These are phyloP conservation scores for Apiotrichum porosum DNA, from an alignment of 1,284 basidiomycete genomes.

Conservation along the genomic window DNA sequence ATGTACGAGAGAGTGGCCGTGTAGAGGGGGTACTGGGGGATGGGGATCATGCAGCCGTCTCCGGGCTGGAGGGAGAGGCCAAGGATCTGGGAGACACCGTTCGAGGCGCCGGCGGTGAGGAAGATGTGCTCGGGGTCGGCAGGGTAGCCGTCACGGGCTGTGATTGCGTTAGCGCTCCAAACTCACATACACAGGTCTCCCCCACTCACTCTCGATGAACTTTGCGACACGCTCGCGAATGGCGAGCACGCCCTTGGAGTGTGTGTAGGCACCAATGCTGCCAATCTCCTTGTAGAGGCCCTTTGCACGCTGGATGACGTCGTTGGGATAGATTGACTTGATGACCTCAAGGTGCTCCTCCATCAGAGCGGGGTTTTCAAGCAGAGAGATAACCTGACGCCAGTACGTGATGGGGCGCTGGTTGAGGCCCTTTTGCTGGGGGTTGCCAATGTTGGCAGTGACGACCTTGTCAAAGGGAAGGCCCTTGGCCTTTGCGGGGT, in stretches of 20 bases:
- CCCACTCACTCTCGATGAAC: slow-evolving; percentile 71
- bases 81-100: slow-evolving; percentile 83
- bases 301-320: slow-evolving; percentile 77
- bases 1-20: slow-evolving; percentile 88
- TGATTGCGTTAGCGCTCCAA: background rate
- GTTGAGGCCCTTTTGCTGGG: slow-evolving; percentile 89
- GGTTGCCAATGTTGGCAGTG: slow-evolving; percentile 96
- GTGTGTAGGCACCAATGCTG: slow-evolving; percentile 91
- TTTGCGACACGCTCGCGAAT: slow-evolving; percentile 85
- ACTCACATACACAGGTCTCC: no score
- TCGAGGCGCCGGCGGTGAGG: slow-evolving; percentile 88
- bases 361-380: slow-evolving; percentile 85
- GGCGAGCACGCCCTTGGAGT: slow-evolving; percentile 85
- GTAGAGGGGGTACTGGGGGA: slow-evolving; percentile 97
- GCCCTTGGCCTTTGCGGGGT: slow-evolving; percentile 48
- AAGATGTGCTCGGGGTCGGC: slow-evolving; percentile 83
- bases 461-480: slow-evolving; percentile 88
- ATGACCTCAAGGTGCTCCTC: slow-evolving; percentile 60
- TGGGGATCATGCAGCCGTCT: slow-evolving; percentile 66
- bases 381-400: slow-evolving; percentile 70
- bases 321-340: slow-evolving; percentile 70
- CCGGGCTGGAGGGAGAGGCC: slow-evolving; percentile 38
- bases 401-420: slow-evolving; percentile 91
- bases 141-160: slow-evolving; percentile 83
- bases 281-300: slow-evolving; percentile 82